Evolutionary conservation across 2,329 filamentous ascomycete genomes (phyloP), one percentile per base, ranked within the genome.

Genomic region (Emmonsiellopsis sp.): DNA sequence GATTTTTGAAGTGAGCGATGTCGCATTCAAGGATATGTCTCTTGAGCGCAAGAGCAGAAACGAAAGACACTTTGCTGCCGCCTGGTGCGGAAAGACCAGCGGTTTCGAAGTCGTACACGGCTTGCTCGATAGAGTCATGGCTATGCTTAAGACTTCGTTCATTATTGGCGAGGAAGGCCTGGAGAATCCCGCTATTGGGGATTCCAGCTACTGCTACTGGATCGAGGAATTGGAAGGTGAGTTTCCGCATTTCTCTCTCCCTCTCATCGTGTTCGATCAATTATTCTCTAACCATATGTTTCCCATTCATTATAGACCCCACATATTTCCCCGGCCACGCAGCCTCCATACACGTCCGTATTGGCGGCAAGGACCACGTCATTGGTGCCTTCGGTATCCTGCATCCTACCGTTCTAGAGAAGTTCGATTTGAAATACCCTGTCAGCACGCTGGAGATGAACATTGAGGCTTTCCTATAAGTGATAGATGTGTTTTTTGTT

Each of bases 31-130:
- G 74, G 92, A 95, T 64, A 73, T 85, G 57, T 77, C 76, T 11
- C 72, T 84, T 46, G 93, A 98, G 79, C 83, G 93, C 59, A 89
- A 90, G 76, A 87, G 84, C 62, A 83, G 89, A 61, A 98, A 98
- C 70, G 89, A 96, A 77, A 80, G 92, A 53, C 92, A 95, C 74
- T 97, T 95, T 69, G 89, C 89, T n/a, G 93, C 91, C 8, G 91
- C 90, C 1, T 95, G 87, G 81, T 96, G 92, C 72, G 91, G 91
- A 66, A 95, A 93, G 79, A 89, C 84, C 3, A 90, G 86, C 62
- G 93, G 94, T 42, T 98, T 98, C 70, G 93, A 98, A 73, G 78
- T 94, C 59, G 89, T 98, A 2, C 94, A 98, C 73, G 93, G 93
- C 54, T 79, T 98, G 60, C 76, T 98, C 43, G 93, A 98, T 71